phyloP scores from a whole-genome alignment of 257 asterid species.

The Solanum chilense region DNA sequence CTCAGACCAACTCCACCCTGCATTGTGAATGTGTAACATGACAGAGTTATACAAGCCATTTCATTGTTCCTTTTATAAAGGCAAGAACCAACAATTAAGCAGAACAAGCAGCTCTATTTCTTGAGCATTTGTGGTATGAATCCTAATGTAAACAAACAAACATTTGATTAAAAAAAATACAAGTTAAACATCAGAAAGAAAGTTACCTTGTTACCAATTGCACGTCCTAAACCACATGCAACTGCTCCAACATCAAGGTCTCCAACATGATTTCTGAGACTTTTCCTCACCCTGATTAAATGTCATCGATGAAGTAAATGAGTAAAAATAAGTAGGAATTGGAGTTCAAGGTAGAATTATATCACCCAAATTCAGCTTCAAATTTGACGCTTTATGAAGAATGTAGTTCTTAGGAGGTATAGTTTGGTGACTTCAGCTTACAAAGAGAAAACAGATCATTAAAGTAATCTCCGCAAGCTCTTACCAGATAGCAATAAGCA shows the following conservation, averaged over 20 bases:
- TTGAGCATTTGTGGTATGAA: neutral
- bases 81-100: neutral
- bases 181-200: neutral
- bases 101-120: neutral
- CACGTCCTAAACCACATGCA: slow-evolving; percentile 92
- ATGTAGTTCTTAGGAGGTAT: neutral
- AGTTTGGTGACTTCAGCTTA: neutral
- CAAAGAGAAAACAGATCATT: neutral
- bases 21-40: slow-evolving; percentile 3
- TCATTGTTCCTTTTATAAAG: neutral
- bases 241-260: slow-evolving; percentile 86
- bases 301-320: neutral
- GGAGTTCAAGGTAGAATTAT: neutral
- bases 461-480: neutral
- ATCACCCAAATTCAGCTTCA: neutral
- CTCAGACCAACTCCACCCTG: slow-evolving; percentile 98
- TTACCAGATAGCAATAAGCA: slow-evolving; percentile 85
- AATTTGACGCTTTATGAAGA: neutral
- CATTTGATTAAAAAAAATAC: neutral
- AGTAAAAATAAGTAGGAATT: neutral
- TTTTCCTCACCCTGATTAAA: slow-evolving; percentile 63
- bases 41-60: neutral
- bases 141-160: neutral
- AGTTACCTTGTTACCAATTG: slow-evolving; percentile 88
- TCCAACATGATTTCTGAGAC: slow-evolving; percentile 64